Conservation (phyloP, 2,329 filamentous ascomycete species). For the Fusarium denticulatum region DNA sequence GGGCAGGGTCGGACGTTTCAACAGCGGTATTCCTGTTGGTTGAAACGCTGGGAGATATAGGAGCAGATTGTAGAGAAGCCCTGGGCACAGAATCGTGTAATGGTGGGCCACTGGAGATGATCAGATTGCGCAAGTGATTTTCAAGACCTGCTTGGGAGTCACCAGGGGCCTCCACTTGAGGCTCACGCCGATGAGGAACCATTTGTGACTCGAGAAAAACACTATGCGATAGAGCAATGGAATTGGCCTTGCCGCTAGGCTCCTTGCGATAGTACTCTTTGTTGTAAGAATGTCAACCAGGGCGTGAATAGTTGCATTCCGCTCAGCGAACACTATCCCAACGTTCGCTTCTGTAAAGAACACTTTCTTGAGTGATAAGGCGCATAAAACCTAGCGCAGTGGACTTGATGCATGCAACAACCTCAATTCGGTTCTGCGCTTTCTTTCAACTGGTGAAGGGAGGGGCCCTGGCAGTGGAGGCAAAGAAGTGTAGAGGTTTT, state of each 20-base stretch:
- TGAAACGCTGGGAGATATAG: not conserved
- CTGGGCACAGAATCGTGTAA: constrained; percentile 7
- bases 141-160: constrained; percentile 55
- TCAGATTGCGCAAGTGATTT: constrained; percentile 67
- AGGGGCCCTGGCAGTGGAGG: constrained; percentile 1
- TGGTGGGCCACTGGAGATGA: constrained; percentile 61
- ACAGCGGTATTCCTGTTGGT: not conserved
- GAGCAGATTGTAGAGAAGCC: not conserved
- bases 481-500: constrained; percentile 3
- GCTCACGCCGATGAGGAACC: constrained; percentile 13
- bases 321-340: not conserved
- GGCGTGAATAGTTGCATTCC: constrained; percentile 14
- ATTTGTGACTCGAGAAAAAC: not conserved
- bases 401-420: not conserved
- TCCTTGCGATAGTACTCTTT: not conserved
- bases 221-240: not conserved
- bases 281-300: constrained; percentile 14
- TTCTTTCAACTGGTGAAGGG: constrained; percentile 19
- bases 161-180: constrained; percentile 1
- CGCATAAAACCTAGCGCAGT: not conserved
- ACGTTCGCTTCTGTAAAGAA: not conserved
- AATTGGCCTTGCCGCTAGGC: not conserved
- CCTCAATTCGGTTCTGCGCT: constrained; percentile 1
- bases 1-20: constrained; percentile 3
- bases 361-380: not conserved